Evolutionary conservation across 495 filamentous ascomycete species (phyloP).

Genomic region (Parathielavia appendiculata): DNA sequence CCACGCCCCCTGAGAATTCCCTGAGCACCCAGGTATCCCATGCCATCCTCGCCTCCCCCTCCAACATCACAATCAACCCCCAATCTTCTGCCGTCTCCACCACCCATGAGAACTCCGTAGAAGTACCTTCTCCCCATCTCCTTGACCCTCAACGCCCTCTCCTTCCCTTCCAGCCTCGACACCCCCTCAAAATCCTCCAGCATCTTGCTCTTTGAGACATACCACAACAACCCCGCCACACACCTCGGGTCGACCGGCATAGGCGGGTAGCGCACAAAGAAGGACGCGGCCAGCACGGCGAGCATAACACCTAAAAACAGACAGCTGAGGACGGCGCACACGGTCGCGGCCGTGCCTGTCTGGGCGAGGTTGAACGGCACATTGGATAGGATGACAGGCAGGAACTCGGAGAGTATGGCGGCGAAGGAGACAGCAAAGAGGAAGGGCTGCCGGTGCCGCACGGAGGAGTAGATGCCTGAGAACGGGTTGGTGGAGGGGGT

Average conservation of each 20-base stretch:
- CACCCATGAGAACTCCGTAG: slow-evolving; percentile 27
- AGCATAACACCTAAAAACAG: slow-evolving; percentile 26
- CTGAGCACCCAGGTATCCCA: background rate
- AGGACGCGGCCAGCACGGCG: slow-evolving; percentile 22
- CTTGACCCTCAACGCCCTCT: slow-evolving; percentile 19
- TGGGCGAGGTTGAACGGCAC: slow-evolving; percentile 33
- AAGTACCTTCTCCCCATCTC: slow-evolving; percentile 29
- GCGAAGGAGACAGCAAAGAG: slow-evolving; percentile 22
- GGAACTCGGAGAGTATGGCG: slow-evolving; percentile 32
- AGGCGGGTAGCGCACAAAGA: slow-evolving; percentile 31
- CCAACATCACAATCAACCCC: slow-evolving; percentile 26
- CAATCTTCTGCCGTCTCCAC: slow-evolving; percentile 19
- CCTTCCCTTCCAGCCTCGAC: slow-evolving; percentile 19
- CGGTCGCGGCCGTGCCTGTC: slow-evolving; percentile 23
- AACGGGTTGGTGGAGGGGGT: slow-evolving; percentile 32
- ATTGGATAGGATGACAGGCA: slow-evolving; percentile 33
- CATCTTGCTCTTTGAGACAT: slow-evolving; percentile 29
- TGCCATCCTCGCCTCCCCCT: slow-evolving; percentile 3
- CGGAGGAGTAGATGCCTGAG: slow-evolving; percentile 27
- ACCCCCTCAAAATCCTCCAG: slow-evolving; percentile 27
- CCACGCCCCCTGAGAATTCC: background rate
- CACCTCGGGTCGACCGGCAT: slow-evolving; percentile 36
- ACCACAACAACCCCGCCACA: slow-evolving; percentile 33
- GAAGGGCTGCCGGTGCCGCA: slow-evolving; percentile 26
- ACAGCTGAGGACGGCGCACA: slow-evolving; percentile 24